Percentiles rank a stretch among this genome's conserved stretches.
Evolutionary conservation across 1,139 yeast species (phyloP).

Genomic region (Yamadazyma kanchanaburiensis): DNA sequence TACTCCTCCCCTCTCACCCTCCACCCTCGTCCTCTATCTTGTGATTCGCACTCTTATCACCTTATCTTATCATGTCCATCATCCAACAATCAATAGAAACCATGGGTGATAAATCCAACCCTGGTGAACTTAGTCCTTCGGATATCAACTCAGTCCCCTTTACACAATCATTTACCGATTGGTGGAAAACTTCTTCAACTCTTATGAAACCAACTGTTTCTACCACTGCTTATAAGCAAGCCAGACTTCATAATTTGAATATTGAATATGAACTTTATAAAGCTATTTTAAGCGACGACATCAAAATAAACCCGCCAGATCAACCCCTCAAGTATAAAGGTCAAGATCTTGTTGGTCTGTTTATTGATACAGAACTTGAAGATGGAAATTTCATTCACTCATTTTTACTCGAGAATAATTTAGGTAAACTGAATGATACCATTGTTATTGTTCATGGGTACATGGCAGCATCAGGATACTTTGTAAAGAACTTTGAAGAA

Average conservation of each 20-base stretch:
- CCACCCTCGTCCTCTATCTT: too few relatives aligned
- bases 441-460: conserved; percentile 43
- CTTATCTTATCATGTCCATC: conserved; percentile 7
- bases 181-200: conserved; percentile 36
- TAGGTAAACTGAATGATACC: conserved; percentile 13
- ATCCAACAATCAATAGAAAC: conserved; percentile 15
- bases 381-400: conserved; percentile 35
- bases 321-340: conserved; percentile 6
- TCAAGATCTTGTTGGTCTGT: conserved; percentile 17
- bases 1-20: too few relatives aligned
- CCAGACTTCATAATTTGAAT: conserved; percentile 22
- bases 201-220: conserved; percentile 20
- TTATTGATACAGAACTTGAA: conserved; percentile 31
- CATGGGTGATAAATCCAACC: conserved; percentile 13
- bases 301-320: conserved; percentile 20
- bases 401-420: conserved; percentile 28
- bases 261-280: conserved; percentile 36
- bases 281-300: conserved; percentile 31
- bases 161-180: conserved; percentile 29
- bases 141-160: conserved; percentile 16
- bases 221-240: conserved; percentile 13
- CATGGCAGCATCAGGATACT: conserved; percentile 47
- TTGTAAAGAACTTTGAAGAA: conserved; percentile 36
- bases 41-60: conserved; percentile 10
- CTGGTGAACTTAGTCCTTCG: not conserved